Conservation (phyloP, 1,284 basidiomycete species). For the Marasmius oreades region DNA sequence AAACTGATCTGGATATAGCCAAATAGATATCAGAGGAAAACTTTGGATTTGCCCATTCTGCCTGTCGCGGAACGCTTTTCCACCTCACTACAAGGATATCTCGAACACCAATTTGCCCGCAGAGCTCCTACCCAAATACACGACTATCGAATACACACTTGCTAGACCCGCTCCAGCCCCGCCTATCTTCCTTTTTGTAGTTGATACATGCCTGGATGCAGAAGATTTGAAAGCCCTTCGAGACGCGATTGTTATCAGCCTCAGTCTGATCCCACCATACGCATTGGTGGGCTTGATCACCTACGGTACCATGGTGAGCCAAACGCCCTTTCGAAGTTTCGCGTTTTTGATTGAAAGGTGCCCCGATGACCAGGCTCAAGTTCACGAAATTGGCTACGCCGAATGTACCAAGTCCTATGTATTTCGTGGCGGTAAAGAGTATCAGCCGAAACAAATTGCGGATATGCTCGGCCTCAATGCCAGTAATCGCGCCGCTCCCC, state of each 20-base stretch:
- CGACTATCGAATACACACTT: conserved; percentile 98
- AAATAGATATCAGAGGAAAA: conserved; percentile 98
- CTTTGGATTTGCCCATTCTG: conserved; percentile 99
- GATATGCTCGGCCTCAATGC: conserved; percentile 94
- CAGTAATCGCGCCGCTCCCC: conserved; percentile 74
- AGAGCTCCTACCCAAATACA: conserved; percentile 96
- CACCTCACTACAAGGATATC: conserved; percentile 99
- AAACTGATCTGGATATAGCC: conserved; percentile 46
- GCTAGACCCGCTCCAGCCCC: conserved; percentile 89
- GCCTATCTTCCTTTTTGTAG: conserved; percentile 95
- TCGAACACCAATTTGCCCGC: conserved; percentile 95
- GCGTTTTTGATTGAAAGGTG: neutral
- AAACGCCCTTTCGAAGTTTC: neutral
- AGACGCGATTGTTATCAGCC: conserved; percentile 89
- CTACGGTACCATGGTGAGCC: conserved; percentile 91
- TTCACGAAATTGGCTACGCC: conserved; percentile 96
- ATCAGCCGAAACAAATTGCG: conserved; percentile 94
- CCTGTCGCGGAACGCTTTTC: conserved; percentile 94
- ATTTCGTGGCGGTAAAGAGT: conserved; percentile 99
- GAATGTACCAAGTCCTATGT: conserved; percentile 98
- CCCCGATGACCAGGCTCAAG: conserved; percentile 70
- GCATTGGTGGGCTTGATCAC: conserved; percentile 96
- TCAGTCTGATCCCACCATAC: conserved; percentile 90
- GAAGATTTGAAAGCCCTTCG: conserved; percentile 94
- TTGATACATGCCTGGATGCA: conserved; percentile 96